Evolutionary conservation across 163 green algal species (phyloP).

Genomic region (Chlamydomonas reinhardtii): DNA sequence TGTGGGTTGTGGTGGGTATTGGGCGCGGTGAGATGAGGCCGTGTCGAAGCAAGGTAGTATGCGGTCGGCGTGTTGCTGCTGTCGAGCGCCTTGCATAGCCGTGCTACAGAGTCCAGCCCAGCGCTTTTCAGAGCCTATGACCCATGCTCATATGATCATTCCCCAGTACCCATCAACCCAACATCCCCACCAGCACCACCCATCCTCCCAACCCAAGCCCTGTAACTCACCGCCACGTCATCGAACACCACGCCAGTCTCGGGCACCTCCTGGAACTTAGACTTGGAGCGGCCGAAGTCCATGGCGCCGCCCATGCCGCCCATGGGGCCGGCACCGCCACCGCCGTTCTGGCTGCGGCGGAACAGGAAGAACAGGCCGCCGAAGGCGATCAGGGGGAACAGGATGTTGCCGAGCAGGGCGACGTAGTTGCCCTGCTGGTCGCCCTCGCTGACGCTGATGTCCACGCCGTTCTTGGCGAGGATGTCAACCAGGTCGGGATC

Average conservation of each 20-base stretch:
- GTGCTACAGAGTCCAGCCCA: too few relatives aligned
- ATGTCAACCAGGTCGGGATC: slow-evolving; percentile 99
- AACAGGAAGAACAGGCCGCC: slow-evolving; percentile 99
- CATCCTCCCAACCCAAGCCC: too few relatives aligned
- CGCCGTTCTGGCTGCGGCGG: slow-evolving; percentile 78
- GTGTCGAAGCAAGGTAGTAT: too few relatives aligned
- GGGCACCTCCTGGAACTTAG: slow-evolving; percentile 99
- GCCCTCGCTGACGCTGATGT: slow-evolving; percentile 98
- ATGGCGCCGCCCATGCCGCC: slow-evolving; percentile 91
- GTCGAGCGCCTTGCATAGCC: too few relatives aligned
- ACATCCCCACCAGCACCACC: too few relatives aligned
- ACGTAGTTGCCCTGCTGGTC: slow-evolving; percentile 96
- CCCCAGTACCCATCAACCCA: too few relatives aligned
- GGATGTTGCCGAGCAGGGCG: slow-evolving; percentile 96
- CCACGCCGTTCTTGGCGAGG: slow-evolving; percentile 96
- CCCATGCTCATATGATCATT: too few relatives aligned
- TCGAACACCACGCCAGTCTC: slow-evolving; percentile 95
- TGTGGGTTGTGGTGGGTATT: not conserved
- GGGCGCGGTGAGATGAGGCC: too few relatives aligned
- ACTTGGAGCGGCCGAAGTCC: slow-evolving; percentile 98
- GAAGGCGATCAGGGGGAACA: slow-evolving; percentile 99
- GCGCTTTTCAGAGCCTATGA: too few relatives aligned
- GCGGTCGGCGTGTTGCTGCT: too few relatives aligned
- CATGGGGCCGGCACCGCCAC: slow-evolving; percentile 68
- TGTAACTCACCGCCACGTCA: slow-evolving; percentile 90